phyloP scores from a whole-genome alignment of 768 basidiomycete genomes.

The Naematelia aurantialba region DNA sequence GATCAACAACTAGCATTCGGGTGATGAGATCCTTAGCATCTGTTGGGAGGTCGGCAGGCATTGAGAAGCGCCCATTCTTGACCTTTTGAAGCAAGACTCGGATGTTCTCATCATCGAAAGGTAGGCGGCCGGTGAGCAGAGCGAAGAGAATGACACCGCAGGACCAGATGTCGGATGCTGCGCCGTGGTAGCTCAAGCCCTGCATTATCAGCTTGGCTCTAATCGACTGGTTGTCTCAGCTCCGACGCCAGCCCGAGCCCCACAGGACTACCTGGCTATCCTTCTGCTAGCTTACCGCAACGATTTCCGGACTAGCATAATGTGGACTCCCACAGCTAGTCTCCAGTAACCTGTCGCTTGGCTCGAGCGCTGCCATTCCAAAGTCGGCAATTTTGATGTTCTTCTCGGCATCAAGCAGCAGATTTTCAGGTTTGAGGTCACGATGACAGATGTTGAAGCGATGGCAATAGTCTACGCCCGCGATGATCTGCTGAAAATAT shows the following conservation, averaged over 20 bases:
- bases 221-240: too few relatives aligned
- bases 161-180: constrained; percentile 92
- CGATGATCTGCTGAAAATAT: constrained; percentile 93
- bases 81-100: constrained; percentile 71
- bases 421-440: constrained; percentile 96
- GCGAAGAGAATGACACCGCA: constrained; percentile 91
- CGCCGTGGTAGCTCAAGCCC: constrained; percentile 81
- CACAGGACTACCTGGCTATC: too few relatives aligned
- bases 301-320: constrained; percentile 95
- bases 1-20: constrained; percentile 85
- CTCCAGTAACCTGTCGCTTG: constrained; percentile 76
- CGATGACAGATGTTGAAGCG: constrained; percentile 96
- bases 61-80: constrained; percentile 75
- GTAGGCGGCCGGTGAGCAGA: constrained; percentile 80
- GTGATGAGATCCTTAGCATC: constrained; percentile 76
- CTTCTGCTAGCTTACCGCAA: constrained; percentile 58
- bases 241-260: too few relatives aligned
- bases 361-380: constrained; percentile 96
- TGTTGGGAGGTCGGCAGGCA: constrained; percentile 76
- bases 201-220: constrained; percentile 13
- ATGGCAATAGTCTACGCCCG: constrained; percentile 93
- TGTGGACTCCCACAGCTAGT: constrained; percentile 96
- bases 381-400: constrained; percentile 96
- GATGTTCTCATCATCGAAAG: constrained; percentile 85
- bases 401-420: constrained; percentile 66